Evolutionary conservation across 495 filamentous ascomycete species (phyloP), one percentile per base, ranked within the genome.

Genomic region (Aspergillus sparsus): DNA sequence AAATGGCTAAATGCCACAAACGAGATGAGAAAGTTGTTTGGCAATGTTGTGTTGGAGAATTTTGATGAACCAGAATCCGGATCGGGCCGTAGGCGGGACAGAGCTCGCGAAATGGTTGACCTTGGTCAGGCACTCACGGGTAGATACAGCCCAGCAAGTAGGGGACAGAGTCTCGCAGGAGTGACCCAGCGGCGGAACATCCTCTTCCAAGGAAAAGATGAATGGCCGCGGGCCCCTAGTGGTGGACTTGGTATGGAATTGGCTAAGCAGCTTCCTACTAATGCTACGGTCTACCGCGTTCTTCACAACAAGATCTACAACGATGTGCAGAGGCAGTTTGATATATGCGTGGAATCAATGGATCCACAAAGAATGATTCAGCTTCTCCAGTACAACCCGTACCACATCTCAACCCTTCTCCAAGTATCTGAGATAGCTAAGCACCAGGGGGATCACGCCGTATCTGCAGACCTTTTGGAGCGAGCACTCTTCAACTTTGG

Each of bases 11-110:
- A 95, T 68, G 89, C 89, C 12, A 80, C 83, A 6, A 95, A 96
- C 64, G 94, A 99, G 74, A 97, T 99, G 92, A 88, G 90, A 44
- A 86, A 85, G 60, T 74, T 99, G 3, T 99, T 99, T 74, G 94
- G 94, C 0, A 87, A 87, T 56, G 84, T 88, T 32, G 89, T 89
- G 9, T 75, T 94, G 55, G 84, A 90, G 47, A 81, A 82, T 15
- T 83, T 85, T 13, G 77, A 83, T 32, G 74, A 80, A 31, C 74
- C 82, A 18, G 77, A 80, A 53, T 69, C 80, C 47, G 80, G 86
- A 27, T 66, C 82, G 58, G 74, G 76, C 21, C 80, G 82, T 49
- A 73, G 82, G 55, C 73, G 83, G 49, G 79, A 81, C 62, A 69
- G 85, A 63, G 79, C 77, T 49, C 78, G 76, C 55, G 74, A 85